These are phyloP conservation scores for Starmera dryadoides DNA, from an alignment of 805 yeast genomes.

Conservation along the genomic window DNA sequence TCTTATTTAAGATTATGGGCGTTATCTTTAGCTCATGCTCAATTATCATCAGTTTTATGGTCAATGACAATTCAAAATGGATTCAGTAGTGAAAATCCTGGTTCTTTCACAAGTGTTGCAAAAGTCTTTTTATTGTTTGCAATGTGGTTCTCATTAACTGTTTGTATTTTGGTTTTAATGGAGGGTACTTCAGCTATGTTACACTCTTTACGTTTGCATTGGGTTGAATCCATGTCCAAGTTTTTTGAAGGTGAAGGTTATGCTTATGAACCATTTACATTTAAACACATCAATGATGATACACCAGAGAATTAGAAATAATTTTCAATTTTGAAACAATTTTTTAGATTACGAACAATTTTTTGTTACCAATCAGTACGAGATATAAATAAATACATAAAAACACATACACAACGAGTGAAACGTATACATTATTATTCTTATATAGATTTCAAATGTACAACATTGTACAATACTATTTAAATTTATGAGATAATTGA, in stretches of 20 bases:
- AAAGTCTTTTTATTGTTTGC: conserved; percentile 78
- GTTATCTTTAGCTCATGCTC: conserved; percentile 92
- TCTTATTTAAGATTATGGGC: conserved; percentile 97
- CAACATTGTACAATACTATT: no score
- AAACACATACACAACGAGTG: no score
- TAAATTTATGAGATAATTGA: no score
- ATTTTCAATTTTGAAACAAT: no score
- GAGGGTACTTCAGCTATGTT: conserved; percentile 99
- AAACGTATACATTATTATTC: no score
- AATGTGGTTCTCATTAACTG: conserved; percentile 92
- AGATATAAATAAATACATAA: no score
- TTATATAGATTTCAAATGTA: no score
- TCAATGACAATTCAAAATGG: conserved; percentile 84
- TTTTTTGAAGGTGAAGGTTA: conserved; percentile 96
- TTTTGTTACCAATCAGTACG: no score
- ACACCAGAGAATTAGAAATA: not conserved
- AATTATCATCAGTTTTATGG: conserved; percentile 93
- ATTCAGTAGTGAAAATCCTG: conserved; percentile 43
- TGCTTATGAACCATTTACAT: conserved; percentile 83
- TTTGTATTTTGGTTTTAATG: conserved; percentile 88
- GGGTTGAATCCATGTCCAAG: conserved; percentile 99
- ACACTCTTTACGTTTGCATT: conserved; percentile 95
- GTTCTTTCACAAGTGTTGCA: conserved; percentile 55
- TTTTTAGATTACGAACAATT: no score
- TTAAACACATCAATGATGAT: conserved; percentile 23